Conservation (phyloP, 75 land plant species). For the Pinus taeda region DNA sequence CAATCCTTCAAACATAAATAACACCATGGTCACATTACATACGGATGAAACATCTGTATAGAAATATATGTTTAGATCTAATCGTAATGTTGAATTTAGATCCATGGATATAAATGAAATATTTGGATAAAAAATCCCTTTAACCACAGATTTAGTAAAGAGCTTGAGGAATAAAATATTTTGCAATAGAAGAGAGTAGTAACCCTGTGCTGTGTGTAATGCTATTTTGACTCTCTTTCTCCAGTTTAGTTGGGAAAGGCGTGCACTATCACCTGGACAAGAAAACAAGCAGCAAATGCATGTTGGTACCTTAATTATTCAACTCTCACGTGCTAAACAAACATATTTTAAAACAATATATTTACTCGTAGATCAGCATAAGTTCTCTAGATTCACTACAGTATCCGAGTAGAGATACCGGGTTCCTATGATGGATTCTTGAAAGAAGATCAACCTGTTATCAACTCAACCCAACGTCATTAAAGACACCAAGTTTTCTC, state of each 20-base stretch:
- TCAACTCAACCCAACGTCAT: not conserved
- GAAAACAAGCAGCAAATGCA: not conserved
- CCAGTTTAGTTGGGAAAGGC: not conserved
- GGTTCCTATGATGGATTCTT: slow-evolving; percentile 16
- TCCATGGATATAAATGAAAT: too few relatives aligned
- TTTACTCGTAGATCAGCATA: slow-evolving; percentile 47
- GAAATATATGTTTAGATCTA: too few relatives aligned
- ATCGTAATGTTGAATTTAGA: too few relatives aligned
- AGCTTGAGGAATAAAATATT: too few relatives aligned
- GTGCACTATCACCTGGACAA: not conserved
- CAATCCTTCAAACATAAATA: slow-evolving; percentile 9
- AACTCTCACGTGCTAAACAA: not conserved
- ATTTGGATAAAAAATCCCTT: too few relatives aligned
- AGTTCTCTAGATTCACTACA: slow-evolving; percentile 23
- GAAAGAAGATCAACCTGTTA: slow-evolving; percentile 20
- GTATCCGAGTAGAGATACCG: slow-evolving; percentile 34
- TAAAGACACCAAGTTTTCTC: too few relatives aligned
- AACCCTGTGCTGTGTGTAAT: not conserved
- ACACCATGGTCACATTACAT: too few relatives aligned
- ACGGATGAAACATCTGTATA: too few relatives aligned
- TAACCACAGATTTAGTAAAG: too few relatives aligned
- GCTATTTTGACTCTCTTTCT: slow-evolving; percentile 1
- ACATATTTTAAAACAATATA: not conserved
- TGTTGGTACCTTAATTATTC: not conserved
- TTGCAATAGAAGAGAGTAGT: not conserved